Evolutionary conservation across 352 stramenopile genomes (phyloP), one percentile per base, ranked within the genome.

Genomic region (Pythium coloratum): DNA sequence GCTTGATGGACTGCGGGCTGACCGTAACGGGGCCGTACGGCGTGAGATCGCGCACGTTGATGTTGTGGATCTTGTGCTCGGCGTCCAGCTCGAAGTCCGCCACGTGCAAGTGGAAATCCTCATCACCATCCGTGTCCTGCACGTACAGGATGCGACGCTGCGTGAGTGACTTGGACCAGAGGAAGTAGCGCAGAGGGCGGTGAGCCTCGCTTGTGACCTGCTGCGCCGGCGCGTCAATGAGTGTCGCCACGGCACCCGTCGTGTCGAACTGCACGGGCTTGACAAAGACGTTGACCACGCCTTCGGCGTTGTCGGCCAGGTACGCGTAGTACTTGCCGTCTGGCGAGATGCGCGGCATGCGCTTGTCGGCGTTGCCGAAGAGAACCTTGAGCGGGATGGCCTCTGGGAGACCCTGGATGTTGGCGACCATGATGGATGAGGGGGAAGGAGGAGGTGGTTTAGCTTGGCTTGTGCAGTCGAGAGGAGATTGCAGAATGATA

Each of bases 201-300:
- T 77, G 62, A 59, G 44, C 51, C 58, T 85, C 77, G 57, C 59
- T 62, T 64, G 77, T 85, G 54, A 85, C 46, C 65, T 82, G 75
- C 66, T 75, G 59, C 10, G 75, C 57, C 20, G 64, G 47, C 14
- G 57, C 59, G 47, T 78, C 69, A 7, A 68, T 40, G n/a, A 79
- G 51, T 55, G 42, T 49, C 14, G 58, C 20, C 42, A 6, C 30
- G 24, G 16, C 46, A 24, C 49, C 34, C 12, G 57, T 33, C 57
- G 58, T 71, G 30, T 78, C 65, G 36, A 75, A 61, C 49, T 61
- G 61, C 40, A 76, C 66, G 30, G 70, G 56, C 62, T 81, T 72
- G 56, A 85, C 47, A 59, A 85, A 85, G 18, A 85, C 59, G 63
- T 85, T 85, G 30, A 68, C 72, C 26, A 85, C 75, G 56, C 77